Conservation (phyloP, 1,139 yeast species). For the Pneumocystis jirovecii region DNA sequence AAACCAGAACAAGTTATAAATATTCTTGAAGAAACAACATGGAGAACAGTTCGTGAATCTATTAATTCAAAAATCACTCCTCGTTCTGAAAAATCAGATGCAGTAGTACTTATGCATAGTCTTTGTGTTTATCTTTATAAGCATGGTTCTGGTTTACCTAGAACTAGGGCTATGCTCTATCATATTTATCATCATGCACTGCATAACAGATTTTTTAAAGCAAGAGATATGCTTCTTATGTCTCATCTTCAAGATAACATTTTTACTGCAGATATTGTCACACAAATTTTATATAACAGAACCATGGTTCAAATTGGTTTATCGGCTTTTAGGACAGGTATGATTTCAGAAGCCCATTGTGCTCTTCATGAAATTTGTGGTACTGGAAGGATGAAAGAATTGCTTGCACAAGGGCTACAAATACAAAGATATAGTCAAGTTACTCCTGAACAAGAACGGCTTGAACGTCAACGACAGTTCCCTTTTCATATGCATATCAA, state of each 20-base stretch:
- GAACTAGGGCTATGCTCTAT: conserved; percentile 71
- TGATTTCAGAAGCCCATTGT: conserved; percentile 76
- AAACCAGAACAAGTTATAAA: conserved; percentile 67
- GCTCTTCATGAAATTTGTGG: conserved; percentile 78
- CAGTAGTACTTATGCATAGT: conserved; percentile 45
- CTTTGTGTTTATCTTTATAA: conserved; percentile 51
- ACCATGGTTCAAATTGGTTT: conserved; percentile 91
- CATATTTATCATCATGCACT: conserved; percentile 86
- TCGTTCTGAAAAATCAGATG: conserved; percentile 25
- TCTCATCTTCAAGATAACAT: conserved; percentile 74
- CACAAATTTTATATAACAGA: conserved; percentile 89
- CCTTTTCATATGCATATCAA: conserved; percentile 99
- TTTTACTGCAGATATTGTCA: conserved; percentile 65
- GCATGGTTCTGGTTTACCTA: conserved; percentile 52
- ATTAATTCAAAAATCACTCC: conserved; percentile 27
- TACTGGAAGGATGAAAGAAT: conserved; percentile 74
- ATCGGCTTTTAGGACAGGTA: conserved; percentile 85
- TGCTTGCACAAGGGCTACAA: conserved; percentile 83
- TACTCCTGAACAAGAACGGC: conserved; percentile 28
- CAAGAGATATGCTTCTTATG: conserved; percentile 74
- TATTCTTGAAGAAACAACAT: conserved; percentile 55
- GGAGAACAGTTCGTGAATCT: conserved; percentile 35
- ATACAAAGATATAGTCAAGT: conserved; percentile 41
- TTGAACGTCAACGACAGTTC: conserved; percentile 65
- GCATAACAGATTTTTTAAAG: conserved; percentile 65